Evolutionary conservation across 768 basidiomycete species (phyloP).

Genomic region (Hortiboletus campestris): DNA sequence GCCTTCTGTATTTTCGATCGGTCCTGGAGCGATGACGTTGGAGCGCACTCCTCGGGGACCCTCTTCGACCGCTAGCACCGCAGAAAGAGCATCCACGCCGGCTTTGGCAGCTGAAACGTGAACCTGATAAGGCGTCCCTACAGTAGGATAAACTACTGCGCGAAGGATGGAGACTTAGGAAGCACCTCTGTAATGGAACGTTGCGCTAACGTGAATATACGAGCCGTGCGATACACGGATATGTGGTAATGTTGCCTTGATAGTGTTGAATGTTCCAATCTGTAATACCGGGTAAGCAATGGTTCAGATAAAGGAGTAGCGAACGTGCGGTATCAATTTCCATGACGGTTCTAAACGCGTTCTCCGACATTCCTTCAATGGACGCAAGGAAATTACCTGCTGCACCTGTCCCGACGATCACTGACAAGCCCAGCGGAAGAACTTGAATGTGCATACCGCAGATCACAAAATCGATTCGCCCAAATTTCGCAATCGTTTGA

Average conservation of each 20-base stretch:
- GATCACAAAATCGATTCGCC: slow-evolving; percentile 91
- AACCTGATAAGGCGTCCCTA: slow-evolving; percentile 81
- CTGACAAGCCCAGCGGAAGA: neutral
- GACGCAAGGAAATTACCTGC: slow-evolving; percentile 96
- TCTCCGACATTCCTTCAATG: slow-evolving; percentile 79
- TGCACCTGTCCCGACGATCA: slow-evolving; percentile 55
- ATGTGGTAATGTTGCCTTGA: slow-evolving; percentile 85
- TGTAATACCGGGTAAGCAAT: slow-evolving; percentile 25
- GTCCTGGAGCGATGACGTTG: slow-evolving; percentile 82
- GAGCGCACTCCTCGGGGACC: slow-evolving; percentile 93
- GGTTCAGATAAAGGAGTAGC: neutral
- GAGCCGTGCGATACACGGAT: slow-evolving; percentile 71
- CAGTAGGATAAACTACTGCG: neutral
- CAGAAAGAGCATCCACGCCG: slow-evolving; percentile 84
- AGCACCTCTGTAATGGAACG: slow-evolving; percentile 78
- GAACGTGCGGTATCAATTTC: slow-evolving; percentile 84
- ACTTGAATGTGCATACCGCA: slow-evolving; percentile 56
- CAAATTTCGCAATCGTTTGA: slow-evolving; percentile 71
- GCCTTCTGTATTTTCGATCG: slow-evolving; percentile 79
- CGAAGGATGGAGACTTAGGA: neutral
- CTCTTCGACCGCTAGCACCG: slow-evolving; percentile 88
- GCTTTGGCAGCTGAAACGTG: slow-evolving; percentile 97
- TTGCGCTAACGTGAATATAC: slow-evolving; percentile 89
- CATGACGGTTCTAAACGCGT: slow-evolving; percentile 89
- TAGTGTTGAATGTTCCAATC: slow-evolving; percentile 92